Conservation (phyloP, 495 filamentous ascomycete genomes). For the Aspergillus heteromorphus region DNA sequence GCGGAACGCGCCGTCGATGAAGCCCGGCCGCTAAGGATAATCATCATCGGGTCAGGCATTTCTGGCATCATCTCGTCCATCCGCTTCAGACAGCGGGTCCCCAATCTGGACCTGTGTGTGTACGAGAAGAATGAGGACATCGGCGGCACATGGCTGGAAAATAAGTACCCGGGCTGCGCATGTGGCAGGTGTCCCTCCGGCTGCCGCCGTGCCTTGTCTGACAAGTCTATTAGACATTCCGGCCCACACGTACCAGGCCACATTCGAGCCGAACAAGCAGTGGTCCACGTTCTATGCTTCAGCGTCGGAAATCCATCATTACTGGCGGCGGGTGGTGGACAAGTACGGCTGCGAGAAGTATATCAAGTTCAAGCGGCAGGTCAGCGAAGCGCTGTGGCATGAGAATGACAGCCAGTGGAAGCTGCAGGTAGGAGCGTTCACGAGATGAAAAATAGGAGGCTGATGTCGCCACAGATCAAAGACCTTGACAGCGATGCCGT, state of each 20-base stretch:
- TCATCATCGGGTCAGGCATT: constrained; percentile 62
- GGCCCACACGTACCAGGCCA: constrained; percentile 45
- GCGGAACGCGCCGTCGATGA: constrained; percentile 52
- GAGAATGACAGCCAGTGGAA: constrained; percentile 41
- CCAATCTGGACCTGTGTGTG: constrained; percentile 55
- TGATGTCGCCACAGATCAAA: constrained; percentile 23
- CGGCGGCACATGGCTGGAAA: constrained; percentile 70
- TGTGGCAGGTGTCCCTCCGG: constrained; percentile 31
- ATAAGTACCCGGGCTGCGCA: constrained; percentile 63
- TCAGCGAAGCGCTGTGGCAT: constrained; percentile 36
- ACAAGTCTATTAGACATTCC: constrained; percentile 28
- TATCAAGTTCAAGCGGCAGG: constrained; percentile 35
- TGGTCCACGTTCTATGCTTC: constrained; percentile 56
- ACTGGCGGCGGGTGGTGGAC: constrained; percentile 42
- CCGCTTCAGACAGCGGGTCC: constrained; percentile 51
- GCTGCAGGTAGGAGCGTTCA: constrained; percentile 34
- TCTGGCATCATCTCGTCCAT: constrained; percentile 59
- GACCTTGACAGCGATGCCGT: constrained; percentile 35
- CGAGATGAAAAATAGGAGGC: too few species aligned
- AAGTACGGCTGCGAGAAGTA: constrained; percentile 40
- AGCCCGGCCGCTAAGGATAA: constrained; percentile 48
- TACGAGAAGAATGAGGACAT: constrained; percentile 78
- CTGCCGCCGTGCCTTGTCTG: background rate
- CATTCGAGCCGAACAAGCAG: constrained; percentile 50
- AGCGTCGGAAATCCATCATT: constrained; percentile 53